phyloP scores from a whole-genome alignment of 257 asterid genomes.

The Solanum appendiculatum region DNA sequence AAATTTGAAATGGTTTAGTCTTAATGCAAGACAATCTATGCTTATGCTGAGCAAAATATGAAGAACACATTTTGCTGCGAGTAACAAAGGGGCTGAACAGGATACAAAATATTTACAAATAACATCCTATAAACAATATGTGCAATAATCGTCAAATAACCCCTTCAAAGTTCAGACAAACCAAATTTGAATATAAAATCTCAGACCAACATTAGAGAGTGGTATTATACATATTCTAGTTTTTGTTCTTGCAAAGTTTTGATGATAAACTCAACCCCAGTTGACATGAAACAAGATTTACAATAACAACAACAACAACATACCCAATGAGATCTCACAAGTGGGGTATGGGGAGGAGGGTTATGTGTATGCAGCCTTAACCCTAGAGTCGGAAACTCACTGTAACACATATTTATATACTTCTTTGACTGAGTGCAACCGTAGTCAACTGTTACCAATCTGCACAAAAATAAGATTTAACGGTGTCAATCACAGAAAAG shows the following conservation, averaged over 20 bases:
- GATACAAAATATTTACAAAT: not conserved
- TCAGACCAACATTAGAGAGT: not conserved
- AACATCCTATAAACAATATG: not conserved
- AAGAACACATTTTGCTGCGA: not conserved
- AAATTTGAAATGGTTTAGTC: not conserved
- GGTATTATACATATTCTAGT: not conserved
- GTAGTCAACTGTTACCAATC: not conserved
- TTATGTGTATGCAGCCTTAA: not conserved
- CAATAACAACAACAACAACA: not conserved
- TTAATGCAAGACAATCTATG: not conserved
- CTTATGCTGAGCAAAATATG: not conserved
- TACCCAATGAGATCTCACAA: not conserved
- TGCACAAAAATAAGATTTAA: not conserved
- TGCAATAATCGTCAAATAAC: not conserved
- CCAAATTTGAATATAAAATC: not conserved
- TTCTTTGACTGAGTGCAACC: not conserved
- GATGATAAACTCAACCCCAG: not conserved
- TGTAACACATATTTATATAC: not conserved
- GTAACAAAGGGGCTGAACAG: not conserved
- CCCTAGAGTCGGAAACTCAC: not conserved
- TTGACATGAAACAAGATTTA: not conserved
- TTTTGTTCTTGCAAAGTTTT: not conserved
- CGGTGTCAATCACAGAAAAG: not conserved
- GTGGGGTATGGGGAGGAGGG: not conserved
- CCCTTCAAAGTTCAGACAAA: not conserved